Conservation (phyloP, 1,284 basidiomycete species). For the Leucoagaricus sp. region DNA sequence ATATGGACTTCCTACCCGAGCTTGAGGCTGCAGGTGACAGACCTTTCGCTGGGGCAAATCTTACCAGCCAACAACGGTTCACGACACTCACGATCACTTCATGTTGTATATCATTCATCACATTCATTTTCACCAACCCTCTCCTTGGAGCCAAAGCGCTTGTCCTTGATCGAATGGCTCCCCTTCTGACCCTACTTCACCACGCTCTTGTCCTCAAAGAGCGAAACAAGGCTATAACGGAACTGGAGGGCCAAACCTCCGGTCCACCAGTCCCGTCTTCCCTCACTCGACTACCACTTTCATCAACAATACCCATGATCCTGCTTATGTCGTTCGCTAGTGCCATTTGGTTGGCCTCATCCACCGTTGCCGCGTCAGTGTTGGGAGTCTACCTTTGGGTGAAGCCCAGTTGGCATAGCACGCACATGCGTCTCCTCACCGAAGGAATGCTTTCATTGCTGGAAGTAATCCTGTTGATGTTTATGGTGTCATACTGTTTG, state of each 20-base stretch:
- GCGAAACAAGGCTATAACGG: not conserved
- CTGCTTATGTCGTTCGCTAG: not conserved
- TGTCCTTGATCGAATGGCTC: not conserved
- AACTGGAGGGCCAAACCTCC: not conserved
- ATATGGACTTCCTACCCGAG: too few species aligned
- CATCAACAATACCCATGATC: not conserved
- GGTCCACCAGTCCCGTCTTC: not conserved
- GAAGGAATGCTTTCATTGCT: not conserved
- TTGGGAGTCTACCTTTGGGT: not conserved
- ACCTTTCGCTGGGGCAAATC: not conserved
- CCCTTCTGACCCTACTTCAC: conserved; percentile 1
- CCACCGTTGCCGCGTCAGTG: not conserved
- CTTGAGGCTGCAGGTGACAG: too few species aligned
- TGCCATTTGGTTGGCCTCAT: conserved; percentile 3
- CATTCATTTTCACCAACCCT: conserved; percentile 2
- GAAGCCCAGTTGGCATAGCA: not conserved
- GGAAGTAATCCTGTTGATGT: not conserved
- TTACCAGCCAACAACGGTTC: not conserved
- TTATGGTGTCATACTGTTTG: not conserved
- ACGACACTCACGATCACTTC: not conserved
- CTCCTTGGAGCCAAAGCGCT: not conserved
- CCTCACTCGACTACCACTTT: not conserved
- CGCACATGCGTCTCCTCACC: not conserved
- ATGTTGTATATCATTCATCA: not conserved
- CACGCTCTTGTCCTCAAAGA: conserved; percentile 3